Base-by-base conservation (phyloP, 371 early-diverging fungal genomes). In the Rhizopus sp. region DNA sequence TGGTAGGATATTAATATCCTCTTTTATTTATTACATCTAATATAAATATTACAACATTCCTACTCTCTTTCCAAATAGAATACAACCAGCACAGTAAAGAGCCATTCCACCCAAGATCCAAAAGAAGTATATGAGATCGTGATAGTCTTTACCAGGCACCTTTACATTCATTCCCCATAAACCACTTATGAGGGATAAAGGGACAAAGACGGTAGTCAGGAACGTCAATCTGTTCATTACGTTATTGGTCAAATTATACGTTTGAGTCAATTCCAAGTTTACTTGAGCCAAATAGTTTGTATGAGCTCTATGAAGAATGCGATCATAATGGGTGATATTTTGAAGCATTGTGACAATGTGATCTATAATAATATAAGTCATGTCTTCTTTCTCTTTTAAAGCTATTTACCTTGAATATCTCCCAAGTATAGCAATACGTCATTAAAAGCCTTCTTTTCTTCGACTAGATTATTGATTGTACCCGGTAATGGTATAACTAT, bases 221-320 rank as follows among this genome's bases (percentile, higher is more conserved):
- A 90, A 89, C 12, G 94, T 92, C 70, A 95, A 78, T 46, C 86
- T 80, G 60, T 90, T 88, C 60, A 93, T 90, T 0, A 93, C 93
- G 48, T 75, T 84, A 60, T 91, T 91, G 7, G 92, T 92, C 44
- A 82, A 59, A 65, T 89, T 87, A 40, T 88, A 88, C 0, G 92
- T 84, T 59, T 87, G 82, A 7, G 89, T 88, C 40, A 93, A 74
- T 60, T 92, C 94, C 5, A 93, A 80, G 32, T 83, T 84, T 35
- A 93, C 90, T 55, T 89, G 90, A 2, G 92, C 93, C 4, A 93
- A 76, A 64, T 93, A 93, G 57, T 90, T 93, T 7, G 86, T 82
- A 71, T 93, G 93, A 0, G 89, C 78, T n/a, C 92, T 70, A 33
- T 86, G 83, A 16, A 93, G 75, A 5, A 90, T 90, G 29, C 85